These are phyloP conservation scores for Medicago lupulina DNA, from an alignment of 306 rosid species.

Conservation along the genomic window DNA sequence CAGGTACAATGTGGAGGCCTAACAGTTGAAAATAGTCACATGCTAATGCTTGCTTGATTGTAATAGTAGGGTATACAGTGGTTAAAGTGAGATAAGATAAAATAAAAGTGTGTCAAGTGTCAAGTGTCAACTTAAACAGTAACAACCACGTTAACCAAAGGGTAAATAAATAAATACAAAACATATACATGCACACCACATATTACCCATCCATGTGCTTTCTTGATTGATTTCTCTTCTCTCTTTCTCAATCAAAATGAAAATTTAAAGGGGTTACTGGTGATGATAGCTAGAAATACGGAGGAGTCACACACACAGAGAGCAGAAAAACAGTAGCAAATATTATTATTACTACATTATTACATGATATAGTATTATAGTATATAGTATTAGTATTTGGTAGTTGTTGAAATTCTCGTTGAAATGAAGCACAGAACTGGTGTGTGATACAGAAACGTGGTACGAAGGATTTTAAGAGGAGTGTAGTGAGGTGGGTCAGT, in stretches of 20 bases:
- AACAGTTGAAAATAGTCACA: conserved; percentile 29
- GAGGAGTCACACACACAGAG: background rate
- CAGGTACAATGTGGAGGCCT: conserved; percentile 20
- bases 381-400: background rate
- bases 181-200: background rate
- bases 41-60: background rate
- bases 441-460: conserved; percentile 29
- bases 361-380: background rate
- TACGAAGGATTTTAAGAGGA: conserved; percentile 39
- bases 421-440: background rate
- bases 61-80: background rate
- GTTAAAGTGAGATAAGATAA: background rate
- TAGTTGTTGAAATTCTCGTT: conserved; percentile 18
- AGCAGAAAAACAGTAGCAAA: conserved; percentile 26
- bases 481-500: background rate
- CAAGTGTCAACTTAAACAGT: conserved; percentile 44
- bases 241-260: background rate
- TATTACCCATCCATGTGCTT: conserved; percentile 6
- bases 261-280: conserved; percentile 3
- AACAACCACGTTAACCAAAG: conserved; percentile 27
- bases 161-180: background rate
- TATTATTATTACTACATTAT: background rate
- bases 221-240: conserved; percentile 12
- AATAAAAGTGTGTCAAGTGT: conserved; percentile 9
- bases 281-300: background rate